These are phyloP conservation scores for Bauhinia variegata DNA, from an alignment of 306 rosid species.

Conservation along the genomic window DNA sequence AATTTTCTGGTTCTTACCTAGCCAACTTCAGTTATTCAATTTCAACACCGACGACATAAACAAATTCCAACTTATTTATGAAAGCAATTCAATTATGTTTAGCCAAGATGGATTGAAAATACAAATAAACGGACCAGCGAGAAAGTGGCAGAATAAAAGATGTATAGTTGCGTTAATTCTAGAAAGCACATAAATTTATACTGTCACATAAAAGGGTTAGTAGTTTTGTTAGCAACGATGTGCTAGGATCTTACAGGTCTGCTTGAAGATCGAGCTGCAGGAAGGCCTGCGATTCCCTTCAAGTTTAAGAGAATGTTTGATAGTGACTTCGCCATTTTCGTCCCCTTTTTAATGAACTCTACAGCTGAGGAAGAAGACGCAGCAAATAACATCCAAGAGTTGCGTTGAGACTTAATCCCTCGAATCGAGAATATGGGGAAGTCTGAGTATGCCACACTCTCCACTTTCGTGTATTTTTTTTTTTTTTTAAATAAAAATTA, in stretches of 20 bases:
- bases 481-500: too few relatives aligned
- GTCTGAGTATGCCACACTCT: too few relatives aligned
- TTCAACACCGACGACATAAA: not conserved
- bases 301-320: conserved; percentile 17
- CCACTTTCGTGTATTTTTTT: too few relatives aligned
- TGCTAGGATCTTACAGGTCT: conserved; percentile 12
- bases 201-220: not conserved
- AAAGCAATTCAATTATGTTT: not conserved
- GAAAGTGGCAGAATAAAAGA: not conserved
- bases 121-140: too few relatives aligned
- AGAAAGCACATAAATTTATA: not conserved
- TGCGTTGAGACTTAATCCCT: too few relatives aligned
- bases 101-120: conserved; percentile 14
- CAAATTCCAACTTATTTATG: not conserved
- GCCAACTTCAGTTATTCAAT: conserved; percentile 5
- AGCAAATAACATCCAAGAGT: not conserved
- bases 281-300: conserved; percentile 17
- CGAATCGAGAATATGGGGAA: too few relatives aligned
- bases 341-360: not conserved
- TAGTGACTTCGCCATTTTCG: conserved; percentile 17
- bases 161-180: not conserved
- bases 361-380: not conserved
- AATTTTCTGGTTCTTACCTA: not conserved
- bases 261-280: not conserved
- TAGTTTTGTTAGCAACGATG: not conserved